These are phyloP conservation scores for Leccinum pallidistipes DNA, from an alignment of 1,284 basidiomycete genomes.

Conservation along the genomic window DNA sequence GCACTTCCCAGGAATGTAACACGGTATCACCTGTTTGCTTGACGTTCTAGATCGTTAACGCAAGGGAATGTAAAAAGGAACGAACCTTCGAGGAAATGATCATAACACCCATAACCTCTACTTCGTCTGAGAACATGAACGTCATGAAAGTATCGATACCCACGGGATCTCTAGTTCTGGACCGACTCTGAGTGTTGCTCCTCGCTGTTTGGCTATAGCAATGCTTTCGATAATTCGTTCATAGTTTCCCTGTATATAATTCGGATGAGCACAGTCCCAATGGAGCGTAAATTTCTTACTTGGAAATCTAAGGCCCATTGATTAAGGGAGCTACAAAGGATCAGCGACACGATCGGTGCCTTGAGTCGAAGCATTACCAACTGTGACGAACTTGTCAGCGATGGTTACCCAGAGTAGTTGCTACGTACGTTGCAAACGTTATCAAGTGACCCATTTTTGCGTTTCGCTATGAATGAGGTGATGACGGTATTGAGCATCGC, in stretches of 20 bases:
- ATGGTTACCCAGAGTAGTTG: neutral
- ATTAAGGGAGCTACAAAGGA: conserved; percentile 73
- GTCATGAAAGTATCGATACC: conserved; percentile 28
- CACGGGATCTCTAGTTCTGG: conserved; percentile 98
- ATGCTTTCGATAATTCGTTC: conserved; percentile 93
- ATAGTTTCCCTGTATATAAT: conserved; percentile 74
- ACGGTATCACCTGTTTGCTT: conserved; percentile 77
- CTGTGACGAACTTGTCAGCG: conserved; percentile 30
- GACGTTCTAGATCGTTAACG: neutral
- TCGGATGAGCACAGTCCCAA: neutral
- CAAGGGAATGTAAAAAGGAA: neutral
- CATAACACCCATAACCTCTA: conserved; percentile 93
- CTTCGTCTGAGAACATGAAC: conserved; percentile 1
- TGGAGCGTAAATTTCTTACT: conserved; percentile 38
- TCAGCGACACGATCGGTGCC: conserved; percentile 9
- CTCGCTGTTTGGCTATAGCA: conserved; percentile 79
- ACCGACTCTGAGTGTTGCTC: conserved; percentile 94
- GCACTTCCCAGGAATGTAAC: conserved; percentile 95
- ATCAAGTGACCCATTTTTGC: conserved; percentile 74
- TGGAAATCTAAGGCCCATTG: conserved; percentile 97
- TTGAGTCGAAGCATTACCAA: conserved; percentile 38
- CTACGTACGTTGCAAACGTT: conserved; percentile 72
- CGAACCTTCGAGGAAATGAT: conserved; percentile 87
- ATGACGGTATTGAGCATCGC: neutral
- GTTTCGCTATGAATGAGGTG: neutral